Base-by-base conservation (phyloP, 495 filamentous ascomycete species). In the Articulospora tetracladia region DNA sequence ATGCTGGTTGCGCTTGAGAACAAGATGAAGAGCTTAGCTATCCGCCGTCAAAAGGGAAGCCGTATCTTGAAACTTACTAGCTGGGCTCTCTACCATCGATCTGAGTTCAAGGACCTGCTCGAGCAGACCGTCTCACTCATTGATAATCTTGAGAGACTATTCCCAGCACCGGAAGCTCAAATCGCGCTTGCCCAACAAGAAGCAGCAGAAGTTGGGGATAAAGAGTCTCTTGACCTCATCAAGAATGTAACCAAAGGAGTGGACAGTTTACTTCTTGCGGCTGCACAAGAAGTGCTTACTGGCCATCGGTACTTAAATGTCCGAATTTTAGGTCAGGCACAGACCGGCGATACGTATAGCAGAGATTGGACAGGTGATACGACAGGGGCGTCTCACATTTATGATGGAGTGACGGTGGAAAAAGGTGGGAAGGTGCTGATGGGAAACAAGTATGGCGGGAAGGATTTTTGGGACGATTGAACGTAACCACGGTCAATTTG, bases 1-100 rank as follows among this genome's bases (percentile, higher is more conserved):
- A 50, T 52, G 46, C 27, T 64, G 51, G 32, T 60, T 12, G 53
- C 47, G 34, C 63, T 71, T 15, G 57, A 70, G 19, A 66, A 65
- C 25, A 62, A 57, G 54, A 57, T 62, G 28, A 62, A 51, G 41
- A 32, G 28, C 34, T 53, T 71, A n/a, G 65, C 63, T 34, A 47
- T 53, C 10, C 49, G 64, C 46, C 60, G 62, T 50, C 52, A 66
- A 39, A 68, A 71, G 61, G 52, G 48, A 36, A 55, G 54, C 7
- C 23, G 53, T 46, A 24, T 71, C 27, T 47, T 68, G 10, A 68
- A 70, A 44, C 58, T 64, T 12, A 46, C 68, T 1, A 51, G 55
- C n/a, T 70, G 60, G 68, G 66, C 68, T 54, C 63, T 71, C 49
- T 71, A 71, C 50, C 55, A 68, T 46, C 63, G 41, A 26, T 68